Conservation (phyloP, 257 asterid species). For the Nyctanthes arbortristis region DNA sequence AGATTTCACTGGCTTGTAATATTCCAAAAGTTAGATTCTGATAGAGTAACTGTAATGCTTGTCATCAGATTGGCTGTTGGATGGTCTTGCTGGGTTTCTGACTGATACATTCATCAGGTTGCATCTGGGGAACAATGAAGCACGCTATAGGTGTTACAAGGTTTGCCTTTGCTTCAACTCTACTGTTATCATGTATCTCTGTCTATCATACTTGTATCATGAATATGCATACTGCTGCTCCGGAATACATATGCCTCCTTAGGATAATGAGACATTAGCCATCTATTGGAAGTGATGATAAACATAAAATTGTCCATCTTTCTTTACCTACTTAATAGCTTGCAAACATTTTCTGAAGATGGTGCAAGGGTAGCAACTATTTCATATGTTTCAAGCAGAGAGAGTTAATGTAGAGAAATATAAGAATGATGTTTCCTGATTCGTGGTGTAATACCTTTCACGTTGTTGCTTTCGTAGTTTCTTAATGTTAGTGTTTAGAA, state of each 20-base stretch:
- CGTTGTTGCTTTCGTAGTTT: neutral
- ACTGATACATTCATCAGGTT: constrained; percentile 83
- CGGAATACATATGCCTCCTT: constrained; percentile 6
- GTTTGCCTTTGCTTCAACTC: constrained; percentile 41
- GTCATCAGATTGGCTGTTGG: constrained; percentile 91
- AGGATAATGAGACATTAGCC: constrained; percentile 8
- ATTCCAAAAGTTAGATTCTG: constrained; percentile 21
- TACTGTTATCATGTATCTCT: constrained; percentile 10
- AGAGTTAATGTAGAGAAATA: neutral
- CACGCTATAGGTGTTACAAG: constrained; percentile 95
- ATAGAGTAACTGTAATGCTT: constrained; percentile 36
- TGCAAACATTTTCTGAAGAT: constrained; percentile 9
- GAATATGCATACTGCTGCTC: neutral
- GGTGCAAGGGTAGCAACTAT: neutral
- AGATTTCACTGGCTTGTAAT: constrained; percentile 21
- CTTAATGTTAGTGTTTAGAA: neutral
- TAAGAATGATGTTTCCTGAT: neutral
- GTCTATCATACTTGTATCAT: neutral
- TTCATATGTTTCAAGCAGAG: neutral
- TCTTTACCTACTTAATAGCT: neutral
- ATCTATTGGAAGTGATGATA: too few species aligned
- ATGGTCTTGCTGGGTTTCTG: constrained; percentile 96
- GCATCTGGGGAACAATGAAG: constrained; percentile 95
- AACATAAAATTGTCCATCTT: too few species aligned
- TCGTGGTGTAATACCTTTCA: neutral